These are phyloP conservation scores for Geosmithia flava DNA, from an alignment of 2,329 filamentous ascomycete genomes.

Conservation along the genomic window DNA sequence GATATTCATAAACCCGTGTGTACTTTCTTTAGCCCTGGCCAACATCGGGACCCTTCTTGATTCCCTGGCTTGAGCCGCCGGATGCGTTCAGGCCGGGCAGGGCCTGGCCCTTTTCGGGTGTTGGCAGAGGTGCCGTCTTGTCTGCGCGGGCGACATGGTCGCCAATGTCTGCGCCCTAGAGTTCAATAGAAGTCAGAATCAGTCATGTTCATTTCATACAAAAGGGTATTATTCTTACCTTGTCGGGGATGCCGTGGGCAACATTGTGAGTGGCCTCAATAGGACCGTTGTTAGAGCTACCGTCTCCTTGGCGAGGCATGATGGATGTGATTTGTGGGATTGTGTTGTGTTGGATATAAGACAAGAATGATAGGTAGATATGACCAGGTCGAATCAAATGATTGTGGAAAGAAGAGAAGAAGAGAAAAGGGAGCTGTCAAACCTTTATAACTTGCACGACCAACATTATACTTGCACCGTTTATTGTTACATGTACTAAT, in stretches of 20 bases:
- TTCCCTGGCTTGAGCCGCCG: constrained; percentile 29
- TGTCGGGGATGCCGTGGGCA: constrained; percentile 25
- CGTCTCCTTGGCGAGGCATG: constrained; percentile 39
- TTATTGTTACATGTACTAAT: too few species aligned
- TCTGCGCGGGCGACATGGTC: constrained; percentile 30
- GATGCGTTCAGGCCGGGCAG: constrained; percentile 26
- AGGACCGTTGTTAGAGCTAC: constrained; percentile 32
- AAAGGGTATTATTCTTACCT: constrained; percentile 15
- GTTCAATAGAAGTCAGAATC: constrained; percentile 1
- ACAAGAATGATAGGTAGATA: neutral
- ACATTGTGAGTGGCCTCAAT: constrained; percentile 24
- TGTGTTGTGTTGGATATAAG: neutral
- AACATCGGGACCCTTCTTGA: constrained; percentile 22
- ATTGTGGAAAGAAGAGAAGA: neutral
- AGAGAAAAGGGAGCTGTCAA: neutral
- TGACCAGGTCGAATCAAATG: neutral
- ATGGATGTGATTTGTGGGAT: constrained; percentile 8
- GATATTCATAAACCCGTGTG: too few species aligned
- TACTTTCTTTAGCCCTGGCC: constrained; percentile 24
- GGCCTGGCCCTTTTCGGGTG: constrained; percentile 30
- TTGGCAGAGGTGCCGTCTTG: constrained; percentile 35
- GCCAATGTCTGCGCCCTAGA: constrained; percentile 16
- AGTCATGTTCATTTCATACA: neutral
- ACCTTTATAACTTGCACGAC: neutral
- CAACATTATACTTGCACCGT: neutral